Base-by-base conservation (phyloP, 495 filamentous ascomycete species). In the Tuber borchii region DNA sequence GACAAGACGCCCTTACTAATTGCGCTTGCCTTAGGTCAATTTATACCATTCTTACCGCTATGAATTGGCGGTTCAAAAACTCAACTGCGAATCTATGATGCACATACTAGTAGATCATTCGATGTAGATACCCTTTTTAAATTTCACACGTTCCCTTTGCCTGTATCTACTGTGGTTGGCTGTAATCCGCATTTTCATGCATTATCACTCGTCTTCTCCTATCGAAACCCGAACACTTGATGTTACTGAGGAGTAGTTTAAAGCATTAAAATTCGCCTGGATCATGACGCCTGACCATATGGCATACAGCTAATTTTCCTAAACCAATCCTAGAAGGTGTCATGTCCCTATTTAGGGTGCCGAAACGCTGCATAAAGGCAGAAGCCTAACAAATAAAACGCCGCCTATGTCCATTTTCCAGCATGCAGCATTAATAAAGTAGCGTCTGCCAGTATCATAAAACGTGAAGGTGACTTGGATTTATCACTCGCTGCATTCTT, bases 41-140 rank as follows among this genome's bases (percentile, higher is more conserved):
- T 40, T 80, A 80, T n/a, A 79, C 74, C 19, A 68, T 80, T 34
- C 71, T 80, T 65, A 69, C 65, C 22, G 43, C 77, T 37, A 80
- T 80, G 74, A 80, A 80, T 39, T 72, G 51, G 56, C 72, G 56
- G 14, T 79, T 79, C 22, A 79, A 73, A 37, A 34, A 31, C 26
- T 65, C 56, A 31, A 16, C 14, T 5, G 56, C 3, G 56, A 19
- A 65, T 17, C 51, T 12, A 10, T 26, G 12, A 56, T 22, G 48
- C 22, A n/a, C 22, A n/a, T 7, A n/a, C 22, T 20, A 2, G n/a
- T 8, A 61, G 16, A 65, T 8, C 26, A 26, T 65, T 17, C 6
- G 16, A 14, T 65, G 26, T 34, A 65, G 26, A 65, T 34, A 34
- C 26, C 56, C 26, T 19, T 31, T 40, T 5, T 65, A 26, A 65